These are phyloP conservation scores for Myrica gale DNA, from an alignment of 306 rosid genomes.

Conservation along the genomic window DNA sequence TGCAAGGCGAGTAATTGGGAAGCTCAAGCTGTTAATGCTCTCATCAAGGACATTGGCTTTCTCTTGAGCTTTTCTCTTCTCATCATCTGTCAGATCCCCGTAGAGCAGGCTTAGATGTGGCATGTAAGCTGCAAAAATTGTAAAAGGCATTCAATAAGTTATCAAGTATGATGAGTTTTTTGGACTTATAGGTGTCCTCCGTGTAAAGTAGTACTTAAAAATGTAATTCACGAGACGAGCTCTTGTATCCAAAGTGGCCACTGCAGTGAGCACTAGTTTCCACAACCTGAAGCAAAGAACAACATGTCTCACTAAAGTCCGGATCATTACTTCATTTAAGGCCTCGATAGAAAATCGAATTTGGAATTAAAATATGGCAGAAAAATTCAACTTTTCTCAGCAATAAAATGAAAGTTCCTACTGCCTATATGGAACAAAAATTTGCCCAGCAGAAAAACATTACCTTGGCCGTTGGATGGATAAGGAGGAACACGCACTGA, in stretches of 20 bases:
- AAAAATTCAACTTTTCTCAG: background rate
- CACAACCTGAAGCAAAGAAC: slow-evolving; percentile 46
- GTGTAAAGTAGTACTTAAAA: too few species aligned
- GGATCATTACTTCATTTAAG: too few species aligned
- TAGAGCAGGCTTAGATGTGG: slow-evolving; percentile 86
- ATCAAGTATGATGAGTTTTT: background rate
- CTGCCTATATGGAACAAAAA: too few species aligned
- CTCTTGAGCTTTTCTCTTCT: slow-evolving; percentile 63
- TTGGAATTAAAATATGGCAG: background rate
- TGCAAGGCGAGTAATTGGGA: slow-evolving; percentile 61
- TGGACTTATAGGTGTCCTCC: too few species aligned
- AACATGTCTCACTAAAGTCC: background rate
- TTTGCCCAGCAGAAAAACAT: too few species aligned
- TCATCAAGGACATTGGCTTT: slow-evolving; percentile 52
- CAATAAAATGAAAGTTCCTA: too few species aligned
- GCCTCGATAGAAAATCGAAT: background rate
- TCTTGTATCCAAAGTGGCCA: slow-evolving; percentile 50
- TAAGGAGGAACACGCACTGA: slow-evolving; percentile 74
- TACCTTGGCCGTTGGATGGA: slow-evolving; percentile 64
- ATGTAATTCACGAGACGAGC: too few species aligned
- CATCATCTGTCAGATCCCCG: slow-evolving; percentile 61
- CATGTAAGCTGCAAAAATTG: slow-evolving; percentile 61
- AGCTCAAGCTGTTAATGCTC: slow-evolving; percentile 49
- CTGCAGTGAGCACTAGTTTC: slow-evolving; percentile 50
- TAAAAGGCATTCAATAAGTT: slow-evolving; percentile 6